Conservation (phyloP, 2,329 filamentous ascomycete genomes). For the Diplodia mutila region DNA sequence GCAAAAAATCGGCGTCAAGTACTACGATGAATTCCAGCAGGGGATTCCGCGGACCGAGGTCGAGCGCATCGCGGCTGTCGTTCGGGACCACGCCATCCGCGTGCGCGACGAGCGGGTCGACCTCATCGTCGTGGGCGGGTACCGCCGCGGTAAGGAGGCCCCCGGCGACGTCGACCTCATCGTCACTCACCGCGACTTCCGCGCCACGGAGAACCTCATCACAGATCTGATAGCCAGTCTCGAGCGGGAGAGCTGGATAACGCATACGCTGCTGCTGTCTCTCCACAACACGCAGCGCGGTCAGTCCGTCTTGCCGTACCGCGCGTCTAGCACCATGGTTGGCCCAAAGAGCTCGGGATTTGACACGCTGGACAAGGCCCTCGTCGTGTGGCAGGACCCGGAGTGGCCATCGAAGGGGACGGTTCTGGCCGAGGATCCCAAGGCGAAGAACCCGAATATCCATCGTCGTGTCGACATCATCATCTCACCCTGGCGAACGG, state of each 20-base stretch:
- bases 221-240: conserved; percentile 71
- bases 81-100: conserved; percentile 68
- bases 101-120: conserved; percentile 61
- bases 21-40: conserved; percentile 79
- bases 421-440: conserved; percentile 35
- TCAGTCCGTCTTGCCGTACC: conserved; percentile 65
- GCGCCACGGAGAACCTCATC: conserved; percentile 70
- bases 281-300: conserved; percentile 72
- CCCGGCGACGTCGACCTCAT: conserved; percentile 87
- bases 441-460: conserved; percentile 67
- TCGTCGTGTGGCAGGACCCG: conserved; percentile 89
- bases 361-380: conserved; percentile 86
- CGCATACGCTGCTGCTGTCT: conserved; percentile 76
- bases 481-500: conserved; percentile 82
- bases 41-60: conserved; percentile 76
- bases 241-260: conserved; percentile 72
- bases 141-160: conserved; percentile 73
- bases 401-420: conserved; percentile 46
- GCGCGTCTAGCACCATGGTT: conserved; percentile 30
- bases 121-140: conserved; percentile 74
- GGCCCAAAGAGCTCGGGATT: conserved; percentile 62
- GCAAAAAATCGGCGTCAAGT: conserved; percentile 94
- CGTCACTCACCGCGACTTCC: conserved; percentile 75
- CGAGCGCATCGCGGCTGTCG: conserved; percentile 65
- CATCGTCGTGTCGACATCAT: conserved; percentile 93